These are phyloP conservation scores for Albugo laibachii DNA, from an alignment of 352 stramenopile genomes.

Conservation along the genomic window DNA sequence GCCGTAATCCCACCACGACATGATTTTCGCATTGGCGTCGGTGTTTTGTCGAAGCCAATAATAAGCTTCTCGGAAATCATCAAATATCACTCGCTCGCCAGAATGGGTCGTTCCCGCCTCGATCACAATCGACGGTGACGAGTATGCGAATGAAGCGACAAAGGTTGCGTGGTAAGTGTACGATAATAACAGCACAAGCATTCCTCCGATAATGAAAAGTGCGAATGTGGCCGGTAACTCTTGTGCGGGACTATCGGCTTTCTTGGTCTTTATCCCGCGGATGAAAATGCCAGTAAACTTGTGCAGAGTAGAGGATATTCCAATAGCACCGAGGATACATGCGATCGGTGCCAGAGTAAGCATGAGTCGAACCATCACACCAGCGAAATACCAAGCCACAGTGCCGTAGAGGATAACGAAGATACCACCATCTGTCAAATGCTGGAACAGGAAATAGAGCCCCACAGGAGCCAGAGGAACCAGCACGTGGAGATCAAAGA, in stretches of 20 bases:
- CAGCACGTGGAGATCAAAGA: conserved; percentile 83
- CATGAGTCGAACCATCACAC: conserved; percentile 87
- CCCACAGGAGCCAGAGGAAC: conserved; percentile 83
- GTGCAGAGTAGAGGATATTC: conserved; percentile 55
- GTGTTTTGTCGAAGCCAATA: conserved; percentile 84
- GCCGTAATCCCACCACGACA: conserved; percentile 85
- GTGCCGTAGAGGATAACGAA: conserved; percentile 89
- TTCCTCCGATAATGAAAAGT: conserved; percentile 28
- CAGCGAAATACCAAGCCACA: conserved; percentile 84
- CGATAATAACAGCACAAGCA: conserved; percentile 61
- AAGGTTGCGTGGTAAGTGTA: conserved; percentile 80
- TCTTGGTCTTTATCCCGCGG: conserved; percentile 27
- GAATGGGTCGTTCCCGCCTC: conserved; percentile 46
- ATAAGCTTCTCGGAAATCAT: conserved; percentile 96
- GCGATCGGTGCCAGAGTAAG: conserved; percentile 81
- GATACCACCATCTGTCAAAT: conserved; percentile 76
- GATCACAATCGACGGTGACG: conserved; percentile 84
- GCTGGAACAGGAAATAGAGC: conserved; percentile 80
- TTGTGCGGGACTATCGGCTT: conserved; percentile 31
- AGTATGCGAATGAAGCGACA: conserved; percentile 82
- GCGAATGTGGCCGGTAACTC: conserved; percentile 35
- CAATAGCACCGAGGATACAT: conserved; percentile 79
- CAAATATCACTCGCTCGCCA: conserved; percentile 77
- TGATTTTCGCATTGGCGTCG: conserved; percentile 65
- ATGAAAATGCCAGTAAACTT: conserved; percentile 60